phyloP scores from a whole-genome alignment of 148 eudicot species.

The Rhododendron vialii region DNA sequence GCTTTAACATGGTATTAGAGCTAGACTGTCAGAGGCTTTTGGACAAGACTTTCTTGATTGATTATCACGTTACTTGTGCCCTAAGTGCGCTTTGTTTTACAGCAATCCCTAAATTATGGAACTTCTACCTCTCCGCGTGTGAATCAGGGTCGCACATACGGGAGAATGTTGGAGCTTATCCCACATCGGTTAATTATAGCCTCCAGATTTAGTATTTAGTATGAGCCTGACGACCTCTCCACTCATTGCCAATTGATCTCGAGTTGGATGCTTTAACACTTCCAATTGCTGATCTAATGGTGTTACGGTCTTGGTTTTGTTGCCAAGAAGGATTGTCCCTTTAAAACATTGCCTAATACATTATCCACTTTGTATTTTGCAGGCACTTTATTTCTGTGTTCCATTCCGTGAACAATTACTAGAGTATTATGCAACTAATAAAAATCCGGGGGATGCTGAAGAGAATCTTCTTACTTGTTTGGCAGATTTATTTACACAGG shows the following conservation, averaged over 20 bases:
- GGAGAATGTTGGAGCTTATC: background rate
- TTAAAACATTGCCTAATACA: background rate
- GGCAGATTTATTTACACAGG: constrained; percentile 94
- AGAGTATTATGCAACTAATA: constrained; percentile 76
- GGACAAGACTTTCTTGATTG: background rate
- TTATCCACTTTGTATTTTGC: constrained; percentile 23
- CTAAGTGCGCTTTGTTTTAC: background rate
- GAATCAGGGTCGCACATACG: background rate
- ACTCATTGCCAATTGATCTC: background rate
- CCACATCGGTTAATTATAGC: background rate
- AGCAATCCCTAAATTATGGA: background rate
- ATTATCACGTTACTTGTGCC: background rate
- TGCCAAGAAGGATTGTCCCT: background rate
- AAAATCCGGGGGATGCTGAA: constrained; percentile 65
- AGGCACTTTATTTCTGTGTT: constrained; percentile 94
- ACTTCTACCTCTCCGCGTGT: background rate
- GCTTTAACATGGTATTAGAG: background rate
- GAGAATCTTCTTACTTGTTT: constrained; percentile 90
- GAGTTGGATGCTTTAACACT: background rate
- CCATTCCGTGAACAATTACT: constrained; percentile 89
- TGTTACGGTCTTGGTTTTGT: background rate
- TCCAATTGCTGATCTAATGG: background rate
- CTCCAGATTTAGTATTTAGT: background rate
- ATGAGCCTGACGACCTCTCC: background rate
- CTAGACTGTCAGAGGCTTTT: background rate